Evolutionary conservation across 2,329 filamentous ascomycete species (phyloP), one percentile per base, ranked within the genome.

Genomic region (Pseudogymnoascus sp.): DNA sequence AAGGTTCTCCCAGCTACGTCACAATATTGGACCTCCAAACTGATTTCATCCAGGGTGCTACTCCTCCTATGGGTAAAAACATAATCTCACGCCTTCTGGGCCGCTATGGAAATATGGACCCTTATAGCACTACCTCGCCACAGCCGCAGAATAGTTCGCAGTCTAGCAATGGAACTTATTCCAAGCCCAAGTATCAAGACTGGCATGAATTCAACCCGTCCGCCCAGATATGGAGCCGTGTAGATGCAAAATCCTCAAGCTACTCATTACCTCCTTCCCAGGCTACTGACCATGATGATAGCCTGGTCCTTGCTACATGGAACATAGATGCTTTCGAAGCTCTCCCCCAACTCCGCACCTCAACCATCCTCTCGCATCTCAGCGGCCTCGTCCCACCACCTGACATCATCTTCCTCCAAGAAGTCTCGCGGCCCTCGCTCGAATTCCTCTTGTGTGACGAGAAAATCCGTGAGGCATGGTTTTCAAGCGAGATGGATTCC

Each of bases 341-440:
- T 2, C 38, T 37, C 3, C 65, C 67, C 7, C 62, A 63, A 15
- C 46, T 60, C 6, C 71, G 74, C 17, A 66, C 72, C 13, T 50
- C 64, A 15, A 70, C 68, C 7, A 71, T 77, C 7, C 26, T 76
- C 4, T 69, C 68, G 2, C 64, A 66, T 29, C 62, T 74, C 17
- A 60, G 65, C 11, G 40, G 29, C n/a, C 53, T 65, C 1, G 23
- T 29, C 6, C 66, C 68, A 5, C n/a, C 60, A 0, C 66, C 68
- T 10, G 68, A 75, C 67, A 56, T 76, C 15, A 67, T 75, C n/a
- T 76, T 76, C 46, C 62, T 76, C 7, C 75, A 77, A 61, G 75
- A 77, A 65, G 70, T 76, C 6, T 72, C 70, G 1, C 64, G 31
- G 6, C 13, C 65, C 3, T 70, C 71, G 6, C 64, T 75, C 2